These are phyloP conservation scores for Heterobasidion occidentale DNA, from an alignment of 1,284 basidiomycete species.

Conservation along the genomic window DNA sequence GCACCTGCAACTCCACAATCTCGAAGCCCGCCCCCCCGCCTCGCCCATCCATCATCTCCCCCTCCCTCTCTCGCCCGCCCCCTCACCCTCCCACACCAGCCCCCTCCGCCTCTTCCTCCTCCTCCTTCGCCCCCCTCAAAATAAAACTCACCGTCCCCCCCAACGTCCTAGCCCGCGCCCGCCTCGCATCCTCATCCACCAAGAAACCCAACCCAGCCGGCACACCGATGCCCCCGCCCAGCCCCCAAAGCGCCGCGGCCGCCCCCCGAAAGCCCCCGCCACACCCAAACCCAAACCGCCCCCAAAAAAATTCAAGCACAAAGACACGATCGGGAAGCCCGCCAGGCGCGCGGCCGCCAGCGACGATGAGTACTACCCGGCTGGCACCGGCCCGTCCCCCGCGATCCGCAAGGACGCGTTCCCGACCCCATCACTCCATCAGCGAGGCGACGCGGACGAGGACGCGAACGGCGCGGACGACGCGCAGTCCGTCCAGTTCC, in stretches of 20 bases:
- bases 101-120: slow-evolving; percentile 12
- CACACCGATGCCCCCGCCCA: slow-evolving; percentile 12
- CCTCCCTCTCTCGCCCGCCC: slow-evolving; percentile 18
- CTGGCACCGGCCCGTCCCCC: slow-evolving; percentile 21
- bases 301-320: slow-evolving; percentile 21
- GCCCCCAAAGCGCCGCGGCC: slow-evolving; percentile 39
- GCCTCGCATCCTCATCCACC: slow-evolving; percentile 4
- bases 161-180: slow-evolving; percentile 17
- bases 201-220: slow-evolving; percentile 6
- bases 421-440: not conserved
- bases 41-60: slow-evolving; percentile 18
- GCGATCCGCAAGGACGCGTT: not conserved
- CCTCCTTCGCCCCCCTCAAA: slow-evolving; percentile 39
- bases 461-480: slow-evolving; percentile 24
- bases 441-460: slow-evolving; percentile 25
- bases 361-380: slow-evolving; percentile 22
- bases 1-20: slow-evolving; percentile 54
- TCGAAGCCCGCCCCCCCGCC: slow-evolving; percentile 16
- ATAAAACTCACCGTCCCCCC: slow-evolving; percentile 68
- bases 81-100: slow-evolving; percentile 16
- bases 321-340: slow-evolving; percentile 29
- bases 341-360: slow-evolving; percentile 17
- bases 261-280: slow-evolving; percentile 39
- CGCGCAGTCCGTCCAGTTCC: slow-evolving; percentile 29
- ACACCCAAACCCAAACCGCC: slow-evolving; percentile 15